Base-by-base conservation (phyloP, 164 flowering plant species). In the Tetracentron sinense region DNA sequence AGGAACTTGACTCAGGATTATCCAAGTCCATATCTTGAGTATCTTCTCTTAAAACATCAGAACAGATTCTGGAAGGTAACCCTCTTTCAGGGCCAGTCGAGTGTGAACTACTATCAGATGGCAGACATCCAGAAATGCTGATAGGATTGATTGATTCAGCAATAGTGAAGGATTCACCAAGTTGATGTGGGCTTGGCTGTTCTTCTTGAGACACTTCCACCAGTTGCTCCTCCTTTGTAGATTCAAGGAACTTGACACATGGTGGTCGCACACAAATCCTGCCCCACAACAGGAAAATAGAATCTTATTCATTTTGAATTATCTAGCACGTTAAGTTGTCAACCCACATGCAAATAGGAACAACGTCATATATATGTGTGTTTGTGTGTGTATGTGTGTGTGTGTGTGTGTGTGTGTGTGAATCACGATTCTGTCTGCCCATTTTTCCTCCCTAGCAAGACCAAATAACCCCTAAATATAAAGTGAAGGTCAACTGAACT, bases 181-280 rank as follows among this genome's bases (percentile, higher is more conserved):
- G 63, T 57, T 61, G 58, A 1, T 44, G 53, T 26, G 54, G 10
- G 61, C 68, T 21, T 19, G 60, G 54, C 52, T 48, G 46, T 23
- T 48, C 57, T 38, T 73, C 71, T 54, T 58, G 57, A 26, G 23
- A 62, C 47, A 63, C 53, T 65, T 68, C 65, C 52, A 33, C 56
- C 23, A 49, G 12, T n/a, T 58, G 53, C 7, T 53, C 50, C 51
- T 70, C 71, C 61, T 12, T 55, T 17, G 35, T 58, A 64, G 71
- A 26, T 68, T 77, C 78, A 27, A 68, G 38, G 44, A 75, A 66
- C 48, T 55, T 72, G 26, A 74, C n/a, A n/a, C n/a, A 64, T 16
- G 79, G 66, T 58, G 77, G 70, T 22, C 90, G 77, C 14, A 72
- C 81, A 60, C 10, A 44, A 15, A 71, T 62, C 75, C 88, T 84